A percentile compares a stretch with the other conserved stretches of the same genome.
phyloP scores from a whole-genome alignment of 768 basidiomycete species.

The Lyophyllum decastes region DNA sequence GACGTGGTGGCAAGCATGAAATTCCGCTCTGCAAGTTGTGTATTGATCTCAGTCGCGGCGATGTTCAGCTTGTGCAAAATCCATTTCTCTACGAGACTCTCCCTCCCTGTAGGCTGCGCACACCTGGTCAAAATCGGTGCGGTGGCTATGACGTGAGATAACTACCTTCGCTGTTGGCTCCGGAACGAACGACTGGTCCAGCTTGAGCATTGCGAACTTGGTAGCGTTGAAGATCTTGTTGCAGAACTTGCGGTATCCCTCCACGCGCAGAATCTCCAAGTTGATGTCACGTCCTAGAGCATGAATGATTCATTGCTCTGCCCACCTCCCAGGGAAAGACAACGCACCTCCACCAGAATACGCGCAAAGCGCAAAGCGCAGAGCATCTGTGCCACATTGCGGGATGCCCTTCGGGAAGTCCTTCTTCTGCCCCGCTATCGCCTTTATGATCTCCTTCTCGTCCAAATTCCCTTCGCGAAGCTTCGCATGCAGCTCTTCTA shows the following conservation, averaged over 20 bases:
- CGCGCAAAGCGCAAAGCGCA: constrained; percentile 93
- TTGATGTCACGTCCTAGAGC: constrained; percentile 92
- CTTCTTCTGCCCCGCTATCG: constrained; percentile 95
- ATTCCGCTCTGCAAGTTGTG: constrained; percentile 73
- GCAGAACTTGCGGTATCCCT: constrained; percentile 99
- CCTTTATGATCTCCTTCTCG: constrained; percentile 89
- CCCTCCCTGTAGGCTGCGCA: constrained; percentile 78
- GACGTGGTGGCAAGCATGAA: constrained; percentile 90
- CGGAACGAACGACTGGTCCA: constrained; percentile 84
- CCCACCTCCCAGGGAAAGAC: not conserved
- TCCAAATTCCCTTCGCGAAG: constrained; percentile 91
- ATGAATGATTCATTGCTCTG: not conserved
- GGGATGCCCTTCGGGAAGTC: constrained; percentile 99
- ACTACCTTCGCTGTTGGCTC: constrained; percentile 66
- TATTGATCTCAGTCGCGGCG: constrained; percentile 77
- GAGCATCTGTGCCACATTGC: constrained; percentile 96
- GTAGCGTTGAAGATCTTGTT: constrained; percentile 99
- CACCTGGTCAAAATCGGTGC: constrained; percentile 5
- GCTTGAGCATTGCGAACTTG: constrained; percentile 98
- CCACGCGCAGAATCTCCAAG: constrained; percentile 91
- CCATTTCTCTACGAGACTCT: constrained; percentile 94
- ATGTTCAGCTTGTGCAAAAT: constrained; percentile 91
- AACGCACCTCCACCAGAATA: constrained; percentile 83
- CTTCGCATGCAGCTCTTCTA: constrained; percentile 84
- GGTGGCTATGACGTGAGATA: not conserved